A percentile compares a stretch with the other conserved stretches of the same genome.
These are phyloP conservation scores for Platismatia glauca DNA, from an alignment of 495 filamentous ascomycete genomes.

Conservation along the genomic window DNA sequence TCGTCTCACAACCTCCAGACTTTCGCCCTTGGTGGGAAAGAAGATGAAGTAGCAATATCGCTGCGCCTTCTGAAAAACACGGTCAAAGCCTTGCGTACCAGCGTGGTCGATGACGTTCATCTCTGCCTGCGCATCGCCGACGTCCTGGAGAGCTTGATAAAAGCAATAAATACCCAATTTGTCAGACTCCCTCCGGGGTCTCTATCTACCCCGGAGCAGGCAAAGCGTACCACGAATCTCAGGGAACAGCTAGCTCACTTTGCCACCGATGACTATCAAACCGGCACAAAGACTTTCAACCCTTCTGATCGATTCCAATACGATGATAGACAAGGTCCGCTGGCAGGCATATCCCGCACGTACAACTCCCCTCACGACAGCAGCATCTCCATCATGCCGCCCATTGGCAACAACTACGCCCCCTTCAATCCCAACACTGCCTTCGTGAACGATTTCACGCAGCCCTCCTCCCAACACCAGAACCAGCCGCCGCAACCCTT, in stretches of 20 bases:
- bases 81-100: constrained; percentile 69
- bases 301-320: constrained; percentile 4
- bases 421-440: constrained; percentile 11
- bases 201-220: constrained; percentile 8
- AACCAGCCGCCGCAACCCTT: constrained; percentile 14
- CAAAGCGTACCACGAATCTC: neutral
- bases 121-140: constrained; percentile 92
- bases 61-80: constrained; percentile 73
- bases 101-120: constrained; percentile 92
- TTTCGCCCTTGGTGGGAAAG: constrained; percentile 84
- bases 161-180: constrained; percentile 64
- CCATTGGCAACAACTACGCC: constrained; percentile 27
- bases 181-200: constrained; percentile 30
- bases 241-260: constrained; percentile 8
- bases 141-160: constrained; percentile 71
- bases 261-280: neutral
- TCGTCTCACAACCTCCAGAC: constrained; percentile 44
- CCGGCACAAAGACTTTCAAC: neutral
- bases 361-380: constrained; percentile 34
- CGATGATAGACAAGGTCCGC: constrained; percentile 19
- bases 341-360: constrained; percentile 33
- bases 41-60: constrained; percentile 75
- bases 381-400: constrained; percentile 40
- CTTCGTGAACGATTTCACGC: constrained; percentile 14
- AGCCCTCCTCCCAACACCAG: constrained; percentile 9